Percentiles rank a stretch among this genome's conserved stretches.
phyloP scores from a whole-genome alignment of 1,284 basidiomycete species.

The Jaminaea rosea region DNA sequence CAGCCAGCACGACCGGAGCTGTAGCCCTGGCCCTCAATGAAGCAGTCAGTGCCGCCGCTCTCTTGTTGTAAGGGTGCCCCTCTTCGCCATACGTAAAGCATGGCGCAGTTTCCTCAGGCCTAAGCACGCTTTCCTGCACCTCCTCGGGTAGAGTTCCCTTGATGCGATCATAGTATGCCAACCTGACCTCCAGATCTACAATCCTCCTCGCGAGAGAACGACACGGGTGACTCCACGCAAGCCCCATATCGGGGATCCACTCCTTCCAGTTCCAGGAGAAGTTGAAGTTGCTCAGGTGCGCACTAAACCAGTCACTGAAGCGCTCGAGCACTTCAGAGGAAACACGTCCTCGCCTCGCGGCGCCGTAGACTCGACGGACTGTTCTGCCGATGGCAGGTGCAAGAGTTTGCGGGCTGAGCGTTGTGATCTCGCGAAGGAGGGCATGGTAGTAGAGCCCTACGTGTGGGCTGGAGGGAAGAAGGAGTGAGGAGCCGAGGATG shows the following conservation, averaged over 20 bases:
- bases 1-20: constrained; percentile 67
- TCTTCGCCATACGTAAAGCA: constrained; percentile 62
- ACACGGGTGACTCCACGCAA: constrained; percentile 67
- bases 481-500: constrained; percentile 65
- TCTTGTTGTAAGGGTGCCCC: constrained; percentile 68
- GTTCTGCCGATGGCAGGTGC: constrained; percentile 94
- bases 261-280: constrained; percentile 99
- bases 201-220: constrained; percentile 78
- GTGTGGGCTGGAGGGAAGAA: constrained; percentile 67
- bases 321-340: constrained; percentile 73
- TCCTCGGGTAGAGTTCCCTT: constrained; percentile 75
- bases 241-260: constrained; percentile 79
- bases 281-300: constrained; percentile 94
- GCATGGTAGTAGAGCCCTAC: constrained; percentile 73
- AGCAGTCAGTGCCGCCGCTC: constrained; percentile 69
- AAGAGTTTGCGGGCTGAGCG: constrained; percentile 76
- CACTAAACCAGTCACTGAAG: constrained; percentile 87
- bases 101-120: constrained; percentile 69
- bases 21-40: constrained; percentile 64
- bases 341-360: constrained; percentile 48
- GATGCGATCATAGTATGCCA: constrained; percentile 90
- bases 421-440: constrained; percentile 86
- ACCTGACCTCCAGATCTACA: constrained; percentile 77
- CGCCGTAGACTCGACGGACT: constrained; percentile 70
- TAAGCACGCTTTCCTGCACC: constrained; percentile 60